phyloP scores from a whole-genome alignment of 345 rosid genomes.

The Eucalyptus curtisii region DNA sequence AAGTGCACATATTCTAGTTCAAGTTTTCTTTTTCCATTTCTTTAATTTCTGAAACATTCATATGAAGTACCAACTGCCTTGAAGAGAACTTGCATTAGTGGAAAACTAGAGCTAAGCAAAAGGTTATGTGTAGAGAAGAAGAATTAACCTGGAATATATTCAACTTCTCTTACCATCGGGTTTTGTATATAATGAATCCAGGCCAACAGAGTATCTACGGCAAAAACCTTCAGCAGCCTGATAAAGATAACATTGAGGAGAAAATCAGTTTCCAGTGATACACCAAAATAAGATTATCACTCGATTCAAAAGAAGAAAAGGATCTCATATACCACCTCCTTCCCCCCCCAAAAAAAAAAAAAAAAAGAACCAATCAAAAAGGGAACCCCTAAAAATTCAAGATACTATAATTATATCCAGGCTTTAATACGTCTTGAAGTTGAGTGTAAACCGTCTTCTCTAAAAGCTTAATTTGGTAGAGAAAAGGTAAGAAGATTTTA shows the following conservation, averaged over 20 bases:
- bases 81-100: neutral
- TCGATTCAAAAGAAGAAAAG: neutral
- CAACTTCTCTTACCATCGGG: constrained; percentile 46
- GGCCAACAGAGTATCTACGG: constrained; percentile 56
- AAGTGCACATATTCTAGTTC: neutral
- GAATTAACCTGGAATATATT: neutral
- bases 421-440: neutral
- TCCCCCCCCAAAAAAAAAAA: neutral
- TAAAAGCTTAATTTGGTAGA: neutral
- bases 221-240: constrained; percentile 98
- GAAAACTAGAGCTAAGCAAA: neutral
- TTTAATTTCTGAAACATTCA: neutral
- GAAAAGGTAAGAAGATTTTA: neutral
- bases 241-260: neutral
- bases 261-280: neutral
- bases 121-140: neutral
- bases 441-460: neutral
- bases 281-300: neutral
- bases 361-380: no score
- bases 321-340: neutral
- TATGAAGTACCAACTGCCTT: neutral
- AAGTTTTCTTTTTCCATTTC: neutral
- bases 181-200: constrained; percentile 52
- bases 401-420: neutral
- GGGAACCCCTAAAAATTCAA: neutral